phyloP scores from a whole-genome alignment of 805 yeast genomes.

The Candida insectorum region DNA sequence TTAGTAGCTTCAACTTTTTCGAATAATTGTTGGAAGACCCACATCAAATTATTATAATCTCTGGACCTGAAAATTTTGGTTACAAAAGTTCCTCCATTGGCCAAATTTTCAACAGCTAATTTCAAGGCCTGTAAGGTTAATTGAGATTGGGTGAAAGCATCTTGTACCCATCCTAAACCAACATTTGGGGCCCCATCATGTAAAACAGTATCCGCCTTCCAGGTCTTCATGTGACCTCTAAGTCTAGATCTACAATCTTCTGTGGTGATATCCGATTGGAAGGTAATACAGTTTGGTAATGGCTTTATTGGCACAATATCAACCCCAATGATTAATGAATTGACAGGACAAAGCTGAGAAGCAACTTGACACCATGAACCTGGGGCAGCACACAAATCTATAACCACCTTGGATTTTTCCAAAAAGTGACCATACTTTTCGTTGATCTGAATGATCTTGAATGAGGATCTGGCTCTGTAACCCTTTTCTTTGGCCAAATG shows the following conservation, averaged over 20 bases:
- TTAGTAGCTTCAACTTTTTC: slow-evolving; percentile 98
- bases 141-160: slow-evolving; percentile 97
- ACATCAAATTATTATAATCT: slow-evolving; percentile 93
- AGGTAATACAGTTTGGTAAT: slow-evolving; percentile 90
- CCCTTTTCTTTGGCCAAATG: slow-evolving; percentile 97
- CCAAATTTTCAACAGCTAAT: slow-evolving; percentile 88
- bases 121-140: slow-evolving; percentile 90
- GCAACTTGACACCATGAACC: slow-evolving; percentile 97
- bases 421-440: slow-evolving; percentile 95
- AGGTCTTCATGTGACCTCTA: slow-evolving; percentile 94
- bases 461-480: slow-evolving; percentile 97
- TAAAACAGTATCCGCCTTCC: slow-evolving; percentile 97
- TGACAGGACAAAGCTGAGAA: slow-evolving; percentile 84
- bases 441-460: slow-evolving; percentile 90
- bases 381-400: slow-evolving; percentile 98
- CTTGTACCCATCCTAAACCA: slow-evolving; percentile 99
- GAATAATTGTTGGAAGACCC: slow-evolving; percentile 96
- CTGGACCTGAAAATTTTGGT: slow-evolving; percentile 98
- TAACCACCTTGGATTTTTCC: slow-evolving; percentile 91
- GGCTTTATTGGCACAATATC: slow-evolving; percentile 97
- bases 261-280: slow-evolving; percentile 96
- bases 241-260: slow-evolving; percentile 94
- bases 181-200: slow-evolving; percentile 99
- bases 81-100: slow-evolving; percentile 91
- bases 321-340: slow-evolving; percentile 95